phyloP scores from a whole-genome alignment of 306 rosid genomes.

The Parietaria judaica region DNA sequence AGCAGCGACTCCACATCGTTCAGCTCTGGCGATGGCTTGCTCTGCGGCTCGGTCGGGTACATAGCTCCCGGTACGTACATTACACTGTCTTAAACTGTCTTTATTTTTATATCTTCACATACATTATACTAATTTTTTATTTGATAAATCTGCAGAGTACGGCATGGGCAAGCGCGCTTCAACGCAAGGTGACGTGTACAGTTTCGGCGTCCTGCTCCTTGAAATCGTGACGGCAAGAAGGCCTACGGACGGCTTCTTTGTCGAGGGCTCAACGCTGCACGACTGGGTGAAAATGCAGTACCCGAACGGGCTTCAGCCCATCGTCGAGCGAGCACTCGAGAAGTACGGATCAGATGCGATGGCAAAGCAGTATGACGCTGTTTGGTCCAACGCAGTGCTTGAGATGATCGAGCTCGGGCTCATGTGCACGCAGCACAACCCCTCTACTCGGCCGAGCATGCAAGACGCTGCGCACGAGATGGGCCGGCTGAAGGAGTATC shows the following conservation, averaged over 20 bases:
- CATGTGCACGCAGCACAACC: constrained; percentile 62
- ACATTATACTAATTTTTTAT: background rate
- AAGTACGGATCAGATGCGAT: constrained; percentile 27
- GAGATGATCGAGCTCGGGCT: constrained; percentile 79
- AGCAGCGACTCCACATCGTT: constrained; percentile 33
- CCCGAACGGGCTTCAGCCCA: constrained; percentile 38
- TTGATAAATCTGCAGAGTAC: constrained; percentile 42
- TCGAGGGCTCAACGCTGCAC: constrained; percentile 68
- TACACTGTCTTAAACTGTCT: background rate
- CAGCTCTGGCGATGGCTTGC: constrained; percentile 62
- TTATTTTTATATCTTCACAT: background rate
- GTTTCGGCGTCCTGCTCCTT: constrained; percentile 67
- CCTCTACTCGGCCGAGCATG: constrained; percentile 82
- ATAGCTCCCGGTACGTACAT: constrained; percentile 77
- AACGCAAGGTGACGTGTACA: constrained; percentile 69
- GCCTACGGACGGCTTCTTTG: constrained; percentile 60
- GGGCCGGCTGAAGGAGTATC: constrained; percentile 59
- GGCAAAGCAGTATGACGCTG: constrained; percentile 22
- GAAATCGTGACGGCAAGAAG: constrained; percentile 66
- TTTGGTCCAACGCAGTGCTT: constrained; percentile 41
- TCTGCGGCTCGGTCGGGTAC: constrained; percentile 83
- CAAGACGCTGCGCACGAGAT: constrained; percentile 65
- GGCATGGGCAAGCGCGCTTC: constrained; percentile 80
- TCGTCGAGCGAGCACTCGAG: constrained; percentile 47
- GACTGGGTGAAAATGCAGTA: constrained; percentile 74